Evolutionary conservation across 257 asterid species (phyloP).

Genomic region (Capsicum chinense): DNA sequence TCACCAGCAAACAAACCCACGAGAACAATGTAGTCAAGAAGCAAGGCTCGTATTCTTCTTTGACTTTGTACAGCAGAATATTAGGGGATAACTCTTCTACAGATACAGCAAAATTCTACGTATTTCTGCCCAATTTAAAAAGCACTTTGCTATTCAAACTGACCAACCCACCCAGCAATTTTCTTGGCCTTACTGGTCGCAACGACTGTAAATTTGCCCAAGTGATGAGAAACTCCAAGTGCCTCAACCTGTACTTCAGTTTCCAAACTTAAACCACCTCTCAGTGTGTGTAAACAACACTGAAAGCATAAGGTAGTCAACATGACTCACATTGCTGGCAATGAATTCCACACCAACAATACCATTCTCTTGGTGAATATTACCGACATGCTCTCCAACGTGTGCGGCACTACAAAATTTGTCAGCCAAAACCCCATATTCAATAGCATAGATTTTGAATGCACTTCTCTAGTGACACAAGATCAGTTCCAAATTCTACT

Average conservation of each 20-base stretch:
- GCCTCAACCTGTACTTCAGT: not conserved
- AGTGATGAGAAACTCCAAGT: not conserved
- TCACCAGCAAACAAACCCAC: not conserved
- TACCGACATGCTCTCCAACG: not conserved
- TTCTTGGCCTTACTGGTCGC: not conserved
- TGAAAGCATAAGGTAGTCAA: conserved; percentile 11
- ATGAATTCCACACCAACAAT: not conserved
- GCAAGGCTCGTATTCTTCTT: not conserved
- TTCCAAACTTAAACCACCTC: not conserved
- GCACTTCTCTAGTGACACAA: conserved; percentile 10
- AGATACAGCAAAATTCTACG: not conserved
- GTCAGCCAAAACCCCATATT: not conserved
- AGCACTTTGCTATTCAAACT: not conserved
- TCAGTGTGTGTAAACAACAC: not conserved
- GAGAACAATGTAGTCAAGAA: not conserved
- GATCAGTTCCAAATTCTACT: not conserved
- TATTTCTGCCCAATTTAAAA: conserved; percentile 1
- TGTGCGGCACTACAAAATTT: not conserved
- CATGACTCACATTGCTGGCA: not conserved
- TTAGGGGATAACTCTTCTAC: not conserved
- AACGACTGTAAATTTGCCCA: not conserved
- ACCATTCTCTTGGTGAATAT: not conserved
- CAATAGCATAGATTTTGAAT: not conserved
- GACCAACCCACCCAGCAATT: not conserved
- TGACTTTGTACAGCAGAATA: conserved; percentile 1